Evolutionary conservation across 73 alveolate species (phyloP).

Genomic region (Vitrella brassicaformis): DNA sequence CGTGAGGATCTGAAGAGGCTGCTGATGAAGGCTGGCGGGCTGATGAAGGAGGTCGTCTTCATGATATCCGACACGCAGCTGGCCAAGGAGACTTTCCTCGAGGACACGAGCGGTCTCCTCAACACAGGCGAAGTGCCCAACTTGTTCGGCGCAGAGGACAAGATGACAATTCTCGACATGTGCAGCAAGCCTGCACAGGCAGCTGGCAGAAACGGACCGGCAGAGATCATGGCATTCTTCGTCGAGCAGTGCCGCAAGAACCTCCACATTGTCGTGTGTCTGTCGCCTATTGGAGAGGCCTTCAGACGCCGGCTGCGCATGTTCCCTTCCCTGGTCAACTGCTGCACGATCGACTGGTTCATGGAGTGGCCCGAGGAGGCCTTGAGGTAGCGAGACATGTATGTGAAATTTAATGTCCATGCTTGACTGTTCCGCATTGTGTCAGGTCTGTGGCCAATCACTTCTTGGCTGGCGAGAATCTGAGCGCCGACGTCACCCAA

Average conservation of each 20-base stretch:
- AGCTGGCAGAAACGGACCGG: conserved; percentile 7
- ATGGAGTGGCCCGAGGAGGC: conserved; percentile 97
- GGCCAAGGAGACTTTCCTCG: conserved; percentile 86
- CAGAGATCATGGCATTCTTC: conserved; percentile 22
- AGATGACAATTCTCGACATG: neutral
- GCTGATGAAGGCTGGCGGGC: conserved; percentile 75
- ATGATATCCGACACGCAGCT: conserved; percentile 88
- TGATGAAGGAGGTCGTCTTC: conserved; percentile 65
- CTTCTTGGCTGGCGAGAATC: conserved; percentile 48
- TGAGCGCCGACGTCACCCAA: conserved; percentile 35
- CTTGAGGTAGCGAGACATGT: too few relatives aligned
- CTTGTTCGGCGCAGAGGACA: conserved; percentile 78
- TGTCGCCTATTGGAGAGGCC: conserved; percentile 95
- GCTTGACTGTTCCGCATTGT: too few relatives aligned
- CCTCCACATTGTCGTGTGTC: conserved; percentile 61
- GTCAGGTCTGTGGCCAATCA: conserved; percentile 85
- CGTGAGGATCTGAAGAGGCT: conserved; percentile 74
- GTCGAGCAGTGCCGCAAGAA: conserved; percentile 49
- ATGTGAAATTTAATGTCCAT: too few relatives aligned
- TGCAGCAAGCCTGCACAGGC: neutral
- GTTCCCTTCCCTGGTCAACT: conserved; percentile 96
- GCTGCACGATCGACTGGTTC: conserved; percentile 94
- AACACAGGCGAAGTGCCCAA: conserved; percentile 95
- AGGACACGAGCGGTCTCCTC: conserved; percentile 79
- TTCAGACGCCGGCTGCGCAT: conserved; percentile 86